phyloP scores from a whole-genome alignment of 805 yeast species.

The Helenozyma baotianmanensis region DNA sequence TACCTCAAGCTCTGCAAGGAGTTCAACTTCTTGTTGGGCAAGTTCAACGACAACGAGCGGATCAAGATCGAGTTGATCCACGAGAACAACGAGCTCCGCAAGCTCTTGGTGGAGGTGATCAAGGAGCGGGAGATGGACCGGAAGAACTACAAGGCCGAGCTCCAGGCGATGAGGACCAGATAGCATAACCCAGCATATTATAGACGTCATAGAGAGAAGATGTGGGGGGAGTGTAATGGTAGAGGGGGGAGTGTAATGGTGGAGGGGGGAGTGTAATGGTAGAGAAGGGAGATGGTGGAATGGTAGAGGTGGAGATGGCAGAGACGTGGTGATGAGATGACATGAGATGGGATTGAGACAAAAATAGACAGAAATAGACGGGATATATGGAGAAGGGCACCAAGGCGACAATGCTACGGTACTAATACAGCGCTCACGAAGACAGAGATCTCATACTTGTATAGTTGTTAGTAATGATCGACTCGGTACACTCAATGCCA shows the following conservation, averaged over 20 bases:
- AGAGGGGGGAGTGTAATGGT: not conserved
- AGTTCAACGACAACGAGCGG: constrained; percentile 34
- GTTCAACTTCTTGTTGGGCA: constrained; percentile 30
- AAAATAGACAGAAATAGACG: too few species aligned
- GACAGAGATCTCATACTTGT: too few species aligned
- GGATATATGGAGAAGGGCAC: too few species aligned
- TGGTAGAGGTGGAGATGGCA: too few species aligned
- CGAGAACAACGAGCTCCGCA: constrained; percentile 31
- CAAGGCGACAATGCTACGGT: too few species aligned
- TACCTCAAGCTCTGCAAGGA: constrained; percentile 36
- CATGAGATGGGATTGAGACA: too few species aligned
- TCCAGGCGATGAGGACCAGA: constrained; percentile 2
- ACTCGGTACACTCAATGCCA: too few species aligned
- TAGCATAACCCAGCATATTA: not conserved
- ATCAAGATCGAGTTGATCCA: constrained; percentile 31
- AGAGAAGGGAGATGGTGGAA: too few species aligned
- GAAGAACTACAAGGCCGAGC: constrained; percentile 12
- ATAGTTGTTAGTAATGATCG: too few species aligned
- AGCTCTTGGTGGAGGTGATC: constrained; percentile 25
- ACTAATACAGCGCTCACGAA: too few species aligned
- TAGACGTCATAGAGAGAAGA: not conserved
- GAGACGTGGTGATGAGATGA: too few species aligned
- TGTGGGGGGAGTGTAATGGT: not conserved
- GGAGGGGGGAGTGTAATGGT: too few species aligned
- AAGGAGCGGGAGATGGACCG: constrained; percentile 22